phyloP scores from a whole-genome alignment of 176 grass and related monocot genomes.

The Echinochloa phyllopogon region DNA sequence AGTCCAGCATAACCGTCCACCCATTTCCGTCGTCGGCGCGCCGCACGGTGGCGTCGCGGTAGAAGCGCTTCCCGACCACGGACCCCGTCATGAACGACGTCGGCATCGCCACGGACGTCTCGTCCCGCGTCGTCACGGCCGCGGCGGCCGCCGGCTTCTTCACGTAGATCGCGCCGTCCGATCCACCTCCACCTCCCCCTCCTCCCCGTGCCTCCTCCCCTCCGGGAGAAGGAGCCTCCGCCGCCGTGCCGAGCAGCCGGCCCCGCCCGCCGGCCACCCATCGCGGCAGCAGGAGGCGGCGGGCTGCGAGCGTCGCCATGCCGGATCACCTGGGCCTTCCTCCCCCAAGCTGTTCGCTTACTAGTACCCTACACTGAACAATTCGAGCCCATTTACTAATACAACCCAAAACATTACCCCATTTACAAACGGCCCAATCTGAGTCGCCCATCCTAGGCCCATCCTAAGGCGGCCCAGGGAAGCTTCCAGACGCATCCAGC shows the following conservation, averaged over 20 bases:
- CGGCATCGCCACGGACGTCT: slow-evolving; percentile 90
- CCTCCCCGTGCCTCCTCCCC: neutral
- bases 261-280: slow-evolving; percentile 35
- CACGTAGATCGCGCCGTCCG: slow-evolving; percentile 57
- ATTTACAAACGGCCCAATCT: neutral
- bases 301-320: slow-evolving; percentile 58
- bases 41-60: slow-evolving; percentile 71
- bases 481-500: slow-evolving; percentile 46
- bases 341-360: neutral
- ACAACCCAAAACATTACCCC: neutral
- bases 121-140: slow-evolving; percentile 60
- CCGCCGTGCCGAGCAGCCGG: slow-evolving; percentile 47
- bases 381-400: no score
- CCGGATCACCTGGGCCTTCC: slow-evolving; percentile 38
- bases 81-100: slow-evolving; percentile 95
- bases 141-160: slow-evolving; percentile 43
- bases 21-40: slow-evolving; percentile 89
- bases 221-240: slow-evolving; percentile 41
- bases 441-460: no score
- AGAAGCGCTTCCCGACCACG: slow-evolving; percentile 95
- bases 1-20: slow-evolving; percentile 99
- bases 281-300: slow-evolving; percentile 51
- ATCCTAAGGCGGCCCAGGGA: neutral
- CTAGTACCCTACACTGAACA: neutral
- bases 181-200: slow-evolving; percentile 14